Conservation (phyloP, 352 stramenopile genomes). For the Phytophthora meadii region DNA sequence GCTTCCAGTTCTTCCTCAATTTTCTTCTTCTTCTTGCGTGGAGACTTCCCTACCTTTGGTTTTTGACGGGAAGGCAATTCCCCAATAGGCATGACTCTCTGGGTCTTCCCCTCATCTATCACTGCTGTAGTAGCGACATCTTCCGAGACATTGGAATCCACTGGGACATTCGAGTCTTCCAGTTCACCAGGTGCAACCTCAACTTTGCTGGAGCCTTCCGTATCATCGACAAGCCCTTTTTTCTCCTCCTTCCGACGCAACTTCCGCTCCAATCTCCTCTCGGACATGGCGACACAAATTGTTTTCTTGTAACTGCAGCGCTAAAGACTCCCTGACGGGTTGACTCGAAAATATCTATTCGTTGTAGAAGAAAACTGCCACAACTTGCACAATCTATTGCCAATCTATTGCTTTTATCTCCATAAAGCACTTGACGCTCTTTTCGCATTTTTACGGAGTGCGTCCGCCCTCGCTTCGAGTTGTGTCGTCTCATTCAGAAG, state of each 20-base stretch:
- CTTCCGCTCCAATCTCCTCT: slow-evolving; percentile 36
- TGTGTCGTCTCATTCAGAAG: slow-evolving; percentile 71
- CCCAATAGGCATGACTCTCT: slow-evolving; percentile 32
- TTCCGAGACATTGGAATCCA: slow-evolving; percentile 10
- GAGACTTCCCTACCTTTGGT: slow-evolving; percentile 24
- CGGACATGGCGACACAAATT: slow-evolving; percentile 22
- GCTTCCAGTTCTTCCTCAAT: slow-evolving; percentile 29
- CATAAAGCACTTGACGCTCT: slow-evolving; percentile 50
- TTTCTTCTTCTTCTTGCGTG: slow-evolving; percentile 40
- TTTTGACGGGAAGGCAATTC: slow-evolving; percentile 35
- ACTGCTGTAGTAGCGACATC: neutral
- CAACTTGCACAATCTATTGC: slow-evolving; percentile 8
- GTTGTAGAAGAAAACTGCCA: neutral
- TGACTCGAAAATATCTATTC: too few species aligned
- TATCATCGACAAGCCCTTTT: slow-evolving; percentile 31
- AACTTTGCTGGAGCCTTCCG: slow-evolving; percentile 28
- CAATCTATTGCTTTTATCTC: slow-evolving; percentile 7
- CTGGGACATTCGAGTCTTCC: slow-evolving; percentile 8
- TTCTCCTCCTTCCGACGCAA: slow-evolving; percentile 39
- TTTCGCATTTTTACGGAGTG: slow-evolving; percentile 55
- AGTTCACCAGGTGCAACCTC: slow-evolving; percentile 19
- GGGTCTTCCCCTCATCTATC: slow-evolving; percentile 17
- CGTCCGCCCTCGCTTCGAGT: slow-evolving; percentile 53
- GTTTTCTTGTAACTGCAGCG: neutral
- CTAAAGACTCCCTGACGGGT: too few species aligned